Conservation (phyloP, 768 basidiomycete species). For the Tulasnella sp. region DNA sequence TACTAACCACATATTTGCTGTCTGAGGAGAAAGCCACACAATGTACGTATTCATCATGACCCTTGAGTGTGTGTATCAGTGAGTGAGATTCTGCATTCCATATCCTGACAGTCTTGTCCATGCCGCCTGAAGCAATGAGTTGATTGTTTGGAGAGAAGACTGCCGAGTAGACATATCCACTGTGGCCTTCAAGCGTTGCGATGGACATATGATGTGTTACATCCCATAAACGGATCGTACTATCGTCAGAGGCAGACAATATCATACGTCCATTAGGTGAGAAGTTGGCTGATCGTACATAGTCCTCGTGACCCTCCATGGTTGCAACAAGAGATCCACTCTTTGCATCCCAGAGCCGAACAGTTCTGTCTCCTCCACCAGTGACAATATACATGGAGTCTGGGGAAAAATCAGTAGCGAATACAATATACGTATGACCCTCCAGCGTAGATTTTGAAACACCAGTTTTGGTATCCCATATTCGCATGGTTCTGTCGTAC, state of each 20-base stretch:
- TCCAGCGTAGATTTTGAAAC: too few relatives aligned
- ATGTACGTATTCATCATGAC: neutral
- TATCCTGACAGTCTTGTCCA: neutral
- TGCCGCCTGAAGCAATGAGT: conserved; percentile 5
- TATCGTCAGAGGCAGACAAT: conserved; percentile 93
- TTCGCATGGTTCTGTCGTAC: too few relatives aligned
- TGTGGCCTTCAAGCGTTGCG: neutral
- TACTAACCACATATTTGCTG: neutral
- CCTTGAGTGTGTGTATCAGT: neutral
- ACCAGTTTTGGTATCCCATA: too few relatives aligned
- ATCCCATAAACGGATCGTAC: conserved; percentile 89
- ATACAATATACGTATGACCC: too few relatives aligned
- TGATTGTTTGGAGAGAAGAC: conserved; percentile 4
- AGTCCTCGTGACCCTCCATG: neutral
- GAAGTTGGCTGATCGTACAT: too few relatives aligned
- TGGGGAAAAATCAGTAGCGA: too few relatives aligned
- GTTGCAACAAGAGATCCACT: too few relatives aligned
- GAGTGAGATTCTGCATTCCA: neutral
- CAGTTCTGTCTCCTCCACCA: too few relatives aligned
- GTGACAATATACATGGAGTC: too few relatives aligned
- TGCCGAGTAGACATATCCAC: neutral
- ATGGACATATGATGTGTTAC: neutral
- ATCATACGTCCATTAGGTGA: too few relatives aligned
- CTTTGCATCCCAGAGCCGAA: too few relatives aligned
- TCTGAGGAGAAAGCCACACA: conserved; percentile 8